phyloP scores from a whole-genome alignment of 306 rosid genomes.

The Senna tora region DNA sequence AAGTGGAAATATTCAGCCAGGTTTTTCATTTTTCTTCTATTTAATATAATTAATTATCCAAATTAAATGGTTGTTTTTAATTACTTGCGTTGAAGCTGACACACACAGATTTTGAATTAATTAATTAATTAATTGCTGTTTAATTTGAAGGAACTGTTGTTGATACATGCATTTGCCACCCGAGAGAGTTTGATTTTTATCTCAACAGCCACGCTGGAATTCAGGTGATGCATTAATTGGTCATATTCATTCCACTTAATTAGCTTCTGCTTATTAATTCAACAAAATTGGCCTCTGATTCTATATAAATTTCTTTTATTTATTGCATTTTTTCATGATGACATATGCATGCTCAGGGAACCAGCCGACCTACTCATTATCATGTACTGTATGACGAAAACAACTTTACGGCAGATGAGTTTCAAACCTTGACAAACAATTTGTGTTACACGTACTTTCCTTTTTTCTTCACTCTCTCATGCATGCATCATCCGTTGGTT shows the following conservation, averaged over 20 bases:
- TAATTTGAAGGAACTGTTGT: constrained; percentile 71
- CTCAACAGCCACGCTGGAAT: constrained; percentile 87
- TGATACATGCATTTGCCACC: constrained; percentile 66
- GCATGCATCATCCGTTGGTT: too few species aligned
- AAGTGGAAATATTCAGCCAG: constrained; percentile 83
- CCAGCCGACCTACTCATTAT: constrained; percentile 47
- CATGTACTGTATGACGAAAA: constrained; percentile 45
- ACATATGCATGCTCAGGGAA: constrained; percentile 50
- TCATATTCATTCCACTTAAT: neutral
- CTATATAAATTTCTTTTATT: neutral
- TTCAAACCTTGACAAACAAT: constrained; percentile 39
- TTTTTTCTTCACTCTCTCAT: neutral
- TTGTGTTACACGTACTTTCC: too few species aligned
- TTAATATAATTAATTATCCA: too few species aligned
- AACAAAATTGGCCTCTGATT: neutral
- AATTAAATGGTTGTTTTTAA: too few species aligned
- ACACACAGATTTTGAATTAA: too few species aligned
- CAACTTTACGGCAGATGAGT: constrained; percentile 27
- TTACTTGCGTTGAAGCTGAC: too few species aligned
- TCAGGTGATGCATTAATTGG: constrained; percentile 43
- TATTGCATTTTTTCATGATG: neutral
- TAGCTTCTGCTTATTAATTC: neutral
- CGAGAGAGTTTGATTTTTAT: constrained; percentile 70
- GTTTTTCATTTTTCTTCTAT: constrained; percentile 38
- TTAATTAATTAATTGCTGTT: too few species aligned